Evolutionary conservation across 1,284 basidiomycete genomes (phyloP).

Genomic region (Apiotrichum gracile): DNA sequence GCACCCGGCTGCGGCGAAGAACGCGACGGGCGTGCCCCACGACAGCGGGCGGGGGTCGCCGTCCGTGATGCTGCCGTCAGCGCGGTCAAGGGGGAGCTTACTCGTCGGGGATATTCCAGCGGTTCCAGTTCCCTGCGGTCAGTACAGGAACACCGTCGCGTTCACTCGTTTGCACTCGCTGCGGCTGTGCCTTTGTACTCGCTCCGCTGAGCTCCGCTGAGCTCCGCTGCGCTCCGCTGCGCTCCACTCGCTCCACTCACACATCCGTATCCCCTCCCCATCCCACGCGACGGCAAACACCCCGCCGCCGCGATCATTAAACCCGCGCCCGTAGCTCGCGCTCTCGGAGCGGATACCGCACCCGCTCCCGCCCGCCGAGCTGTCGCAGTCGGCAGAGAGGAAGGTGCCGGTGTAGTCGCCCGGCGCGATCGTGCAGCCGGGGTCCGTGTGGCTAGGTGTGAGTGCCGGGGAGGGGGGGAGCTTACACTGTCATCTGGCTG

Average conservation of each 20-base stretch:
- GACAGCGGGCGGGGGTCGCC: conserved; percentile 56
- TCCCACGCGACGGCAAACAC: conserved; percentile 71
- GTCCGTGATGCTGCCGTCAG: conserved; percentile 50
- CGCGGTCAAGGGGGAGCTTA: no score
- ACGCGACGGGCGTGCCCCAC: conserved; percentile 65
- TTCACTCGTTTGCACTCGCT: no score
- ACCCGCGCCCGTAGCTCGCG: conserved; percentile 61
- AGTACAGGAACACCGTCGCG: no score
- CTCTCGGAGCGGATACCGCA: conserved; percentile 58
- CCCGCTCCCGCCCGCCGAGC: conserved; percentile 55
- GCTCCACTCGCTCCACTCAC: conserved; percentile 40
- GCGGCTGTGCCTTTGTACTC: no score
- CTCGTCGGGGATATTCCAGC: conserved; percentile 62
- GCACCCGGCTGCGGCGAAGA: conserved; percentile 60
- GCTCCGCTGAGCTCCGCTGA: no score
- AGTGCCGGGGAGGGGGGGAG: background rate
- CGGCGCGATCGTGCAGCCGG: conserved; percentile 35
- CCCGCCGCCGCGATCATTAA: conserved; percentile 64
- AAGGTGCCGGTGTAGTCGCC: conserved; percentile 26
- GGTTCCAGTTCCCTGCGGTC: conserved; percentile 57
- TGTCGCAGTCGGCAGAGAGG: conserved; percentile 27
- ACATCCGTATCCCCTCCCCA: conserved; percentile 62
- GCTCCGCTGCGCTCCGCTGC: no score
- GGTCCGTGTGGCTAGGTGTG: conserved; percentile 29
- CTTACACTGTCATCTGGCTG: conserved; percentile 42